These are phyloP conservation scores for Fusarium nematophilum DNA, from an alignment of 2,329 filamentous ascomycete species.

Conservation along the genomic window DNA sequence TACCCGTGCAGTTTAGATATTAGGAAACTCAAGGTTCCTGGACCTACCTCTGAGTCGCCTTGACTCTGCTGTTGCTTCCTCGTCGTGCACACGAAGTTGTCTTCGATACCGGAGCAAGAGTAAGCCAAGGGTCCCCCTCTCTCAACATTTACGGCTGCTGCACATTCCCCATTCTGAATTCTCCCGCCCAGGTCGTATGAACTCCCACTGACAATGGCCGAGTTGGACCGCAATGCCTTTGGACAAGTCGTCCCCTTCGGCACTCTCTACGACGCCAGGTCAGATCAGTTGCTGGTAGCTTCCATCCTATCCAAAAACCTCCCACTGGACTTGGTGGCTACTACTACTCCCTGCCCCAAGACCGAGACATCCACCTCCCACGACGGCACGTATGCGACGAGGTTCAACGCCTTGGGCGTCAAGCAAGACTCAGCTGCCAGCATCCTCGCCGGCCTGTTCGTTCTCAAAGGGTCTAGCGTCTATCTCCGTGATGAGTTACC, in stretches of 20 bases:
- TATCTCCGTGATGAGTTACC: constrained; percentile 8
- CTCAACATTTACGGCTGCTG: no score
- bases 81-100: no score
- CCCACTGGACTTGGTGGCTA: not conserved
- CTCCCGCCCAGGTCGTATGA: no score
- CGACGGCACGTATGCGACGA: not conserved
- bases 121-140: no score
- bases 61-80: no score
- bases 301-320: constrained; percentile 2
- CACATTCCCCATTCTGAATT: not conserved
- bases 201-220: constrained; percentile 9
- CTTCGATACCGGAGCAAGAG: no score
- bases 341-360: no score
- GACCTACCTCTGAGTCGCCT: no score
- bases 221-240: constrained; percentile 5
- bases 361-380: not conserved
- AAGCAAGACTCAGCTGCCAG: constrained; percentile 17
- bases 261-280: constrained; percentile 27
- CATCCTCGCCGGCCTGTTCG: constrained; percentile 6
- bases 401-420: constrained; percentile 5
- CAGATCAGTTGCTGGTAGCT: constrained; percentile 16
- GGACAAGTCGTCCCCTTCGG: constrained; percentile 19
- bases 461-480: constrained; percentile 9
- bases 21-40: no score
- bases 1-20: no score